A percentile compares a stretch with the other conserved stretches of the same genome.
Conservation (phyloP, 768 basidiomycete genomes). For the Phaffia australis region DNA sequence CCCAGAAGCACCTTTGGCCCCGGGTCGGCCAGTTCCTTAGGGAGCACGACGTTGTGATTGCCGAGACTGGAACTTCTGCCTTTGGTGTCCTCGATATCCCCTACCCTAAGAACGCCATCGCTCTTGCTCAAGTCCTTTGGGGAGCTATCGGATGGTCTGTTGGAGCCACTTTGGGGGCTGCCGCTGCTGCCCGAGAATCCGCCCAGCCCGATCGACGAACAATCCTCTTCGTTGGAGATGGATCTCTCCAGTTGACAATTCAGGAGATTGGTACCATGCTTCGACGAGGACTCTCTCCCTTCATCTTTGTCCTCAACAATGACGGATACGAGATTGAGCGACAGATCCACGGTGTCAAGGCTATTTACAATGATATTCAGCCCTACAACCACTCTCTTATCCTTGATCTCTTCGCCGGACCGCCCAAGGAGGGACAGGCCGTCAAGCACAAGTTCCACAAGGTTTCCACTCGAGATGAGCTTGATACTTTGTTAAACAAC, state of each 20-base stretch:
- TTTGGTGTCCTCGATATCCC: conserved; percentile 77
- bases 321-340: conserved; percentile 62
- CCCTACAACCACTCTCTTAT: conserved; percentile 47
- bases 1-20: conserved; percentile 78
- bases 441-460: conserved; percentile 46
- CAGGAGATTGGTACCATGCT: conserved; percentile 53
- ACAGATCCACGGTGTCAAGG: conserved; percentile 44
- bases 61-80: conserved; percentile 58
- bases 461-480: conserved; percentile 55
- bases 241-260: conserved; percentile 45
- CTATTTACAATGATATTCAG: conserved; percentile 70
- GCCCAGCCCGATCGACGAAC: conserved; percentile 48
- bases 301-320: conserved; percentile 39
- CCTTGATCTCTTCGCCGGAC: conserved; percentile 48
- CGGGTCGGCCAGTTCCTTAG: conserved; percentile 61
- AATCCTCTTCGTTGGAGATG: conserved; percentile 50
- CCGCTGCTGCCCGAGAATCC: conserved; percentile 60
- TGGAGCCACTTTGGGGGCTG: conserved; percentile 46
- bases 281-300: conserved; percentile 58
- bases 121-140: conserved; percentile 69
- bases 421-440: conserved; percentile 4
- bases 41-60: conserved; percentile 56
- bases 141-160: conserved; percentile 74
- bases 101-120: conserved; percentile 57
- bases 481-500: conserved; percentile 57